Evolutionary conservation across 306 rosid genomes (phyloP).

Genomic region (Sphenostylis stenocarpa): DNA sequence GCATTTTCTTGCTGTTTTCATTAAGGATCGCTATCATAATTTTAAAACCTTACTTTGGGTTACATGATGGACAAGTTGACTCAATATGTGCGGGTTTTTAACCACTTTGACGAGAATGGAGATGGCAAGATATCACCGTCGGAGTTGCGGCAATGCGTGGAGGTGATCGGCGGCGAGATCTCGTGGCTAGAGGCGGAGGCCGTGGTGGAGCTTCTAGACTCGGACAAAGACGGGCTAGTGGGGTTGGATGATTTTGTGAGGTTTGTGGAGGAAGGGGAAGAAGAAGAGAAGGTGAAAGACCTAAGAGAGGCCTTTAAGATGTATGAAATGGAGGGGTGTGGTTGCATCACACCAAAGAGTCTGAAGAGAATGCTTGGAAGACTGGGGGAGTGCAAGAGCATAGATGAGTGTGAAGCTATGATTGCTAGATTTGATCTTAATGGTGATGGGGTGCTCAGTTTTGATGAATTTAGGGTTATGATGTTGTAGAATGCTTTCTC

Average conservation of each 20-base stretch:
- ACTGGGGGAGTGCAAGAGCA: slow-evolving; percentile 59
- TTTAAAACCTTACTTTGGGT: not conserved
- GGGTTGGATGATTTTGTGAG: slow-evolving; percentile 61
- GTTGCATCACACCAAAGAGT: slow-evolving; percentile 64
- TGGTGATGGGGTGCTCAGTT: slow-evolving; percentile 72
- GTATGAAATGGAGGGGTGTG: slow-evolving; percentile 71
- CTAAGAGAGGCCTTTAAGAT: slow-evolving; percentile 68
- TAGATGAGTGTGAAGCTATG: slow-evolving; percentile 57
- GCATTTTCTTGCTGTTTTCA: not conserved
- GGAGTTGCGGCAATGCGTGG: slow-evolving; percentile 60
- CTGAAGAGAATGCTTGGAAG: slow-evolving; percentile 57
- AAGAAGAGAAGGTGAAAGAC: slow-evolving; percentile 62
- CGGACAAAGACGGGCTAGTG: slow-evolving; percentile 59
- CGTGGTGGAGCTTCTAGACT: slow-evolving; percentile 48
- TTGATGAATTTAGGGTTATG: slow-evolving; percentile 78
- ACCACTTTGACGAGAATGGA: slow-evolving; percentile 63
- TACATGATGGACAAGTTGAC: slow-evolving; percentile 47
- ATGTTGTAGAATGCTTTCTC: slow-evolving; percentile 38
- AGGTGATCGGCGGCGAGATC: slow-evolving; percentile 47
- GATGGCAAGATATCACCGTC: slow-evolving; percentile 63
- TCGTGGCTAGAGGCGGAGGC: slow-evolving; percentile 42
- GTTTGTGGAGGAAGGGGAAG: slow-evolving; percentile 62
- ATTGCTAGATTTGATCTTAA: slow-evolving; percentile 63
- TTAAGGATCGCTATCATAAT: not conserved
- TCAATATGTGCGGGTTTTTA: slow-evolving; percentile 57